Percentiles rank a stretch among this genome's conserved stretches.
These are phyloP conservation scores for Sporothrix variecibatus DNA, from an alignment of 2,329 filamentous ascomycete genomes.

Conservation along the genomic window DNA sequence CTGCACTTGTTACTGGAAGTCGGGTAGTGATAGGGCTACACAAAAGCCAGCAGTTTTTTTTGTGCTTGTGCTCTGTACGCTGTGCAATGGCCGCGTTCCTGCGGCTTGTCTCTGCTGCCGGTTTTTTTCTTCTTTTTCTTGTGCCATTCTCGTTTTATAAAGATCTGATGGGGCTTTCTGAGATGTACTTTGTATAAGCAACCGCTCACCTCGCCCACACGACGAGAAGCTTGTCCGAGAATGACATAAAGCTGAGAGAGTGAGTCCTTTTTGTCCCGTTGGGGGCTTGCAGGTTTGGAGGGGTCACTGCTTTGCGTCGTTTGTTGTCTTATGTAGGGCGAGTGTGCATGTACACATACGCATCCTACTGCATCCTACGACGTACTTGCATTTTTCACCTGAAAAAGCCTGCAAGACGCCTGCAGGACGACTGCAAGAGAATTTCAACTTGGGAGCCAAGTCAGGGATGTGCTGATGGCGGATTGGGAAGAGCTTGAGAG, in stretches of 20 bases:
- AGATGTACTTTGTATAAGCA: neutral
- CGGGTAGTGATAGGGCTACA: neutral
- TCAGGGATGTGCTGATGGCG: slow-evolving; percentile 8
- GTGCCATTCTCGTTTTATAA: neutral
- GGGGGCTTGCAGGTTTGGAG: neutral
- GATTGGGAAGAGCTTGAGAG: neutral
- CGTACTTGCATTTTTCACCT: neutral
- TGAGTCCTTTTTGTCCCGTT: slow-evolving; percentile 4
- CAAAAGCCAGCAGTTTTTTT: neutral
- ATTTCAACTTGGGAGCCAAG: neutral
- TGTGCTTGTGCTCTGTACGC: neutral
- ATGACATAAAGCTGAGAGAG: neutral
- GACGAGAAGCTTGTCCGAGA: neutral
- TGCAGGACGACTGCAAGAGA: neutral
- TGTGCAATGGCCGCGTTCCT: slow-evolving; percentile 3
- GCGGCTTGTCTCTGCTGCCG: neutral
- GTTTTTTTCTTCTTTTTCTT: neutral
- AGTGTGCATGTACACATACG: neutral
- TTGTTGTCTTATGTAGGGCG: slow-evolving; percentile 7
- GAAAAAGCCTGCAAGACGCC: neutral
- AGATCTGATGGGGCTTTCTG: neutral
- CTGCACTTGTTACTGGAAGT: neutral
- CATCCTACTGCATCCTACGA: neutral
- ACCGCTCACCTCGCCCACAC: neutral
- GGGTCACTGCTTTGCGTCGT: slow-evolving; percentile 3